Base-by-base conservation (phyloP, 306 rosid species). In the Quercus alba region DNA sequence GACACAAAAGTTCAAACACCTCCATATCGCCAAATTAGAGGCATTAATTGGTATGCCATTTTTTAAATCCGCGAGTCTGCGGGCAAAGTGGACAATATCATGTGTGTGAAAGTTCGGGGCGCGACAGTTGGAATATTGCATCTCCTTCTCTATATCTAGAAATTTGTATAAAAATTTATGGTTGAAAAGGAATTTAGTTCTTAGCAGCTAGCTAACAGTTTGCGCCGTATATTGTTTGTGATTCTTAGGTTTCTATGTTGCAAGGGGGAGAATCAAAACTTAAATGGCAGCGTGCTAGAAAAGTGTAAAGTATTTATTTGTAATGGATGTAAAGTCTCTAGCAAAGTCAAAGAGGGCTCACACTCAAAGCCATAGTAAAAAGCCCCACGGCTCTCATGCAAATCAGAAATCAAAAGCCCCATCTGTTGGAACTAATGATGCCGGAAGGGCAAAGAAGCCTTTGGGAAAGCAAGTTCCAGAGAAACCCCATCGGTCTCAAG, bases 311-410 rank as follows among this genome's bases (percentile, higher is more conserved):
- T 49, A 14, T 63, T 73, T 62, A 26, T 15, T 13, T 31, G 78
- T 66, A 74, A 92, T 94, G 97, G 98, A 94, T 78, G 86, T 89
- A 21, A 92, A 94, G 81, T 72, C 91, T 44, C 77, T 94, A 83
- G 97, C 98, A 25, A 94, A 89, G 88, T 90, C 97, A 20, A 94
- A 94, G 88, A 84, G 97, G 81, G 89, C 90, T 62, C 98, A 92
- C 79, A 85, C 97, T 55, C 94, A 85, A 62, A 97, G 91, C 28
- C 98, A 85, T 41, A 86, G 77, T 80, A 90, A 83, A 84, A 92
- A 58, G 74, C 64, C 83, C 23, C 86, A 68, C 38, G 66, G 44
- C 0, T 17, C 15, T 19, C 89, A 86, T 38, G 80, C 83, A 8
- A 86, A 70, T 67, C 92, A 78, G 58, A 91, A 94, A 70, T 78